Base-by-base conservation (phyloP, 495 filamentous ascomycete species). In the Trichoderma gamsii region DNA sequence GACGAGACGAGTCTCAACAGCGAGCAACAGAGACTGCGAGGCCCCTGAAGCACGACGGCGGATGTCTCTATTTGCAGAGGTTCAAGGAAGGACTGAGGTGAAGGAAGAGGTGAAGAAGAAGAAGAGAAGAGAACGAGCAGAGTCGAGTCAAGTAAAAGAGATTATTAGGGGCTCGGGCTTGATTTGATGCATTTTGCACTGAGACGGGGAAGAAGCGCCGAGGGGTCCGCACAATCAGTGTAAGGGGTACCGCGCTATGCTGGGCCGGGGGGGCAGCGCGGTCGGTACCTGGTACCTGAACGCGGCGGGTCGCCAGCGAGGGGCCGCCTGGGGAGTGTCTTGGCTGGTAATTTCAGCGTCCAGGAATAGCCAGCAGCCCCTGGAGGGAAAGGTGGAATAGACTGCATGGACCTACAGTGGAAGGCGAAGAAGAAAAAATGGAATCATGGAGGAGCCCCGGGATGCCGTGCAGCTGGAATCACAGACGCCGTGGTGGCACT, bases 61-160 rank as follows among this genome's bases (percentile, higher is more conserved):
- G n/a, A 16, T 13, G 56, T 61, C 56, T 61, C 56, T 61, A 23
- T 61, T 61, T 61, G 56, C 56, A 61, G 56, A 61, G 23, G 29
- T 32, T 61, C 56, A 61, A 61, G 16, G 56, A 61, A 61, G 56
- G 56, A 61, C 56, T 11, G 56, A 61, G 56, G 56, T 61, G 56
- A 61, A 56, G 9, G 51, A 25, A 25, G 51, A n/a, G 4, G 21
- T 11, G 21, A 56, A 25, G 18, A 56, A 25, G 56, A 61, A 61
- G 25, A 61, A 16, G 25, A 25, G 9, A 32, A 61, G 27, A 61
- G 27, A 32, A 13, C 56, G 56, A 32, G 6, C 13, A 61, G 56
- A 29, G 29, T 29, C n/a, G 27, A 25, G 21, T 23, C 15, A 29
- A 32, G 56, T n/a, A 32, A 13, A 61, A 27, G 56, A 61, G 56